Conservation (phyloP, 768 basidiomycete species). For the Tricholoma flavovirens region DNA sequence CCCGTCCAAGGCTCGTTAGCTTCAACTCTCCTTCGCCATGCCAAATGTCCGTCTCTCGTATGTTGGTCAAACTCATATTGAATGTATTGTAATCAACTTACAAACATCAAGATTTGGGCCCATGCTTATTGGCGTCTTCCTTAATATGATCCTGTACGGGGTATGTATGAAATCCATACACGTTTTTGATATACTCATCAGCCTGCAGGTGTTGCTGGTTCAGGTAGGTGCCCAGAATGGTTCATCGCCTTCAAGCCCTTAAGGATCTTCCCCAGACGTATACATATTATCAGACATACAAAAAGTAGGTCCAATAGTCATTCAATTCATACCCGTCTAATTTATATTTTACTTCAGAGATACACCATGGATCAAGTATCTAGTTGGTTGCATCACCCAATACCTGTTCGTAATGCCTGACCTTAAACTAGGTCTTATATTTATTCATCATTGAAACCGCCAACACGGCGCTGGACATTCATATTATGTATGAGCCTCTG, state of each 20-base stretch:
- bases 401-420: background rate
- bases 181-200: background rate
- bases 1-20: background rate
- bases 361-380: constrained; percentile 24
- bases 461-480: constrained; percentile 32
- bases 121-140: constrained; percentile 26
- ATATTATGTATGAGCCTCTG: constrained; percentile 34
- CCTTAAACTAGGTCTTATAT: constrained; percentile 21
- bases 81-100: background rate
- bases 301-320: constrained; percentile 16
- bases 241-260: background rate
- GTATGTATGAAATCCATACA: constrained; percentile 13
- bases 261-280: constrained; percentile 17
- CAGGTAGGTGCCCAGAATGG: constrained; percentile 3
- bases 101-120: constrained; percentile 20
- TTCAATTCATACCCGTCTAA: background rate
- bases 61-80: background rate
- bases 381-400: constrained; percentile 18
- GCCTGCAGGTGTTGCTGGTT: constrained; percentile 10
- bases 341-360: constrained; percentile 19
- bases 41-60: constrained; percentile 14
- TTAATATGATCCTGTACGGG: constrained; percentile 30
- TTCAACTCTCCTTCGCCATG: constrained; percentile 5
- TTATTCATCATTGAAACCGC: constrained; percentile 30
- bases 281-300: constrained; percentile 31